Percentiles rank a stretch among this genome's conserved stretches.
phyloP scores from a whole-genome alignment of 202 grass and related monocot species.

The Hordeum pubiflorum region DNA sequence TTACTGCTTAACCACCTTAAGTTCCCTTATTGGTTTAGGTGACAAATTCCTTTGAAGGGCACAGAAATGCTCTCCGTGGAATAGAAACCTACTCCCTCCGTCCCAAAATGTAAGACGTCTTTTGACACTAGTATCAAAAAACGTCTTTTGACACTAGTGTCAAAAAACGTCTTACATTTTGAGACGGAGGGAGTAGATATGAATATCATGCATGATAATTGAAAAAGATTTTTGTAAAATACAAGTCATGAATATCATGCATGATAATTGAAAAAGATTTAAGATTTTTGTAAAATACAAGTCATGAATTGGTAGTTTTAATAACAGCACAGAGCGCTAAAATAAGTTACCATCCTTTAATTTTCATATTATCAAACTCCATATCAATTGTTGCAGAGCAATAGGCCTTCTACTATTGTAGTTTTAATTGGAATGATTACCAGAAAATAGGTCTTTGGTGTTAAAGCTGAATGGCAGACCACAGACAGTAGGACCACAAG shows the following conservation, averaged over 20 bases:
- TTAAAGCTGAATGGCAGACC: not conserved
- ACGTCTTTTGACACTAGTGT: too few relatives aligned
- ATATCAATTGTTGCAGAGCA: not conserved
- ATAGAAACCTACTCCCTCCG: slow-evolving; percentile 19
- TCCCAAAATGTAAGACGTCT: too few relatives aligned
- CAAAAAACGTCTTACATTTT: too few relatives aligned
- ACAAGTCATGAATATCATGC: not conserved
- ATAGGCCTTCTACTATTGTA: not conserved
- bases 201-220: not conserved
- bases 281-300: not conserved
- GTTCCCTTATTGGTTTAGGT: slow-evolving; percentile 7
- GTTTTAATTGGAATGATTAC: not conserved
- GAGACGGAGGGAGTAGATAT: too few relatives aligned
- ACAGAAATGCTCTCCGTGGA: not conserved
- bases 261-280: slow-evolving; percentile 2
- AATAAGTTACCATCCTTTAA: not conserved
- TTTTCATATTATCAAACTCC: not conserved
- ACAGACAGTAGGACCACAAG: not conserved
- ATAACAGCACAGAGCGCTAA: not conserved
- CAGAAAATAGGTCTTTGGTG: not conserved
- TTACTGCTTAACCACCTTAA: slow-evolving; percentile 11
- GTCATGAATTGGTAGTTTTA: not conserved
- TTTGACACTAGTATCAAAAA: too few relatives aligned
- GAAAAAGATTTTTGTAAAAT: not conserved
- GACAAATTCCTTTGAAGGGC: not conserved